phyloP scores from a whole-genome alignment of 371 early-diverging fungal species.

The Zancudomyces culisetae region DNA sequence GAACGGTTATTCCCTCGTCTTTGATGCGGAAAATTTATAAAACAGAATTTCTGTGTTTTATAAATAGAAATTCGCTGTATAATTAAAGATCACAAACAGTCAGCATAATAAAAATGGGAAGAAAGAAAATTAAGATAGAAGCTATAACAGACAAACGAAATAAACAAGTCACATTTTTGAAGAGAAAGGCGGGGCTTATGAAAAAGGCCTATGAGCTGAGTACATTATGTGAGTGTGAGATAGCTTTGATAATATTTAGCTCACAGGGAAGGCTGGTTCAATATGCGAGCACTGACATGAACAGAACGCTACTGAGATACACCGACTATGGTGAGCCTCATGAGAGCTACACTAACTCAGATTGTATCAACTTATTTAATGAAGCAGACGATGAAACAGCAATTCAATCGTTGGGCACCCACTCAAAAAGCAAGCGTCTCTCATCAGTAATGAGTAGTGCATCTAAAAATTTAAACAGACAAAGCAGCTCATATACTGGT shows the following conservation, averaged over 20 bases:
- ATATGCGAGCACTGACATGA: constrained; percentile 79
- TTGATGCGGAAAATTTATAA: no score
- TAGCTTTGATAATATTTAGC: constrained; percentile 84
- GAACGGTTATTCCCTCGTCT: no score
- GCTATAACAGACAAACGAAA: constrained; percentile 85
- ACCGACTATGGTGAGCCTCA: constrained; percentile 42
- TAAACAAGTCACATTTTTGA: constrained; percentile 92
- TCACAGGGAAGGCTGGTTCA: constrained; percentile 80
- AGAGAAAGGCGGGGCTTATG: constrained; percentile 96
- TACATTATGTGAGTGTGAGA: constrained; percentile 91
- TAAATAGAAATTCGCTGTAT: no score
- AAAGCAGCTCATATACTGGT: no score
- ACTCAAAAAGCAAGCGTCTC: no score
- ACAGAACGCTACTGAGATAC: constrained; percentile 76
- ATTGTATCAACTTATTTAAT: constrained; percentile 18
- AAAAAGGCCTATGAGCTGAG: constrained; percentile 98
- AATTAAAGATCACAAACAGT: no score
- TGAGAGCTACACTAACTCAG: constrained; percentile 23
- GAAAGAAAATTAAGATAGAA: constrained; percentile 93
- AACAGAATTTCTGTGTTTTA: no score
- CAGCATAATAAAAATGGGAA: constrained; percentile 84
- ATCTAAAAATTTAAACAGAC: no score
- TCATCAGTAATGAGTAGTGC: no score
- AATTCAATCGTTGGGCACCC: no score
- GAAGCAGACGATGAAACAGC: constrained; percentile 9